Base-by-base conservation (phyloP, 2,329 filamentous ascomycete genomes). In the Macrophomina pseudophaseolina region DNA sequence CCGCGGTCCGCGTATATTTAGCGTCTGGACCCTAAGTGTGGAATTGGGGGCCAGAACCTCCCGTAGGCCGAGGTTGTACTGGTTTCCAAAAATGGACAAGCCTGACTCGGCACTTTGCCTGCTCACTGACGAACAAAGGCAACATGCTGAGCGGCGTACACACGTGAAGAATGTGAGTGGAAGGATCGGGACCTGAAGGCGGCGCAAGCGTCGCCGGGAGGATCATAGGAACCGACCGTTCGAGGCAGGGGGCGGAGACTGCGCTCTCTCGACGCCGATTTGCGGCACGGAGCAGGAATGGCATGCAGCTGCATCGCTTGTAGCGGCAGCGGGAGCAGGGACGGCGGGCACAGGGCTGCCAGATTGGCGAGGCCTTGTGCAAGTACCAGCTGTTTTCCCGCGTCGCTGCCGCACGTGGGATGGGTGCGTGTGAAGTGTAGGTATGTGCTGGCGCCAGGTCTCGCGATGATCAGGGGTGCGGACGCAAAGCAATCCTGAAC, bases 221-320 rank as follows among this genome's bases (percentile, higher is more conserved):
- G 11, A 44, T 44, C 42, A 23, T 23, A 4, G 9, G 23, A 7
- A 30, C 16, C 16, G 40, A 35, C 9, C 4, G 28, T 28, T 35
- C 56, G 28, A 44, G 30, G 42, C 56, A 60, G 56, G 23, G 42
- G 56, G 56, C 56, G 56, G 56, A 33, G 28, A 14, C 14, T 60
- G 56, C 56, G 46, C 56, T 12, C 5, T 14, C 16, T 14, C 33
- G 56, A 60, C 33, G 40, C 42, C 32, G 18, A 49, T 49, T n/a
- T 12, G 40, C 56, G 28, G 56, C 56, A 60, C 56, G 40, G 56
- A 32, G 14, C 54, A 58, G 23, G 5, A 14, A 60, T 48, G 40
- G 33, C 28, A 28, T 60, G 56, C 56, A 48, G 40, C 38, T 23
- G 18, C n/a, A 35, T 28, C 16, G 35, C 42, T 44, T 44, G 42